phyloP scores from a whole-genome alignment of 352 stramenopile genomes.

The Pythium pyrilobum region DNA sequence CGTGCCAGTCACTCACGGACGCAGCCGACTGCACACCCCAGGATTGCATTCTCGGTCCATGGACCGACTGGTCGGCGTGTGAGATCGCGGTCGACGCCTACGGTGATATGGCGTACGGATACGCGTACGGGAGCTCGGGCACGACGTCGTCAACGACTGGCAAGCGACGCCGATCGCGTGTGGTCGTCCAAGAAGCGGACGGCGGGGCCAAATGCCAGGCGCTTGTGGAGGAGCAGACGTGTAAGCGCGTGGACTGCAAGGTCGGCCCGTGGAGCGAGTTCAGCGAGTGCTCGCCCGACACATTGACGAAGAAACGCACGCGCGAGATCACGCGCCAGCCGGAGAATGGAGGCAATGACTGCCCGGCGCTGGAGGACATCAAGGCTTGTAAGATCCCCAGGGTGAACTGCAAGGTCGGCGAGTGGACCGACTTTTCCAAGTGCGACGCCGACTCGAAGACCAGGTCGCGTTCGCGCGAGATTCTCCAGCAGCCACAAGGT shows the following conservation, averaged over 20 bases:
- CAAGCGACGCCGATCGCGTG: slow-evolving; percentile 24
- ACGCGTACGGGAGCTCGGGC: too few species aligned
- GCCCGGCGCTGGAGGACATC: slow-evolving; percentile 25
- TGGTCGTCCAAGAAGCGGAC: slow-evolving; percentile 31
- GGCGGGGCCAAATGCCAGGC: slow-evolving; percentile 32
- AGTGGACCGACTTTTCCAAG: slow-evolving; percentile 37
- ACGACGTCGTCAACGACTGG: background rate
- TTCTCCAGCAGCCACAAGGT: slow-evolving; percentile 27
- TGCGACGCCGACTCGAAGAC: slow-evolving; percentile 47
- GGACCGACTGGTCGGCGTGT: slow-evolving; percentile 49
- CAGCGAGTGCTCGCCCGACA: slow-evolving; percentile 4
- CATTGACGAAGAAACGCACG: slow-evolving; percentile 15
- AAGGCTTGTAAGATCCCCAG: slow-evolving; percentile 30
- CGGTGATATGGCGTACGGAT: background rate
- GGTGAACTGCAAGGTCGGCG: slow-evolving; percentile 44
- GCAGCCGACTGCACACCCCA: slow-evolving; percentile 23
- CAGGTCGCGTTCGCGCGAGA: slow-evolving; percentile 35
- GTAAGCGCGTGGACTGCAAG: slow-evolving; percentile 30
- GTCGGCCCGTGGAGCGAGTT: slow-evolving; percentile 18
- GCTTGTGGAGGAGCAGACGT: slow-evolving; percentile 41
- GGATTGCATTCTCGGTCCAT: slow-evolving; percentile 48
- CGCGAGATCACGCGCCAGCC: slow-evolving; percentile 6
- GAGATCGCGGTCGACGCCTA: slow-evolving; percentile 13
- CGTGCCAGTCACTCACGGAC: slow-evolving; percentile 33
- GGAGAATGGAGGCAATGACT: slow-evolving; percentile 18